Base-by-base conservation (phyloP, 768 basidiomycete species). In the Mycena haematopus region DNA sequence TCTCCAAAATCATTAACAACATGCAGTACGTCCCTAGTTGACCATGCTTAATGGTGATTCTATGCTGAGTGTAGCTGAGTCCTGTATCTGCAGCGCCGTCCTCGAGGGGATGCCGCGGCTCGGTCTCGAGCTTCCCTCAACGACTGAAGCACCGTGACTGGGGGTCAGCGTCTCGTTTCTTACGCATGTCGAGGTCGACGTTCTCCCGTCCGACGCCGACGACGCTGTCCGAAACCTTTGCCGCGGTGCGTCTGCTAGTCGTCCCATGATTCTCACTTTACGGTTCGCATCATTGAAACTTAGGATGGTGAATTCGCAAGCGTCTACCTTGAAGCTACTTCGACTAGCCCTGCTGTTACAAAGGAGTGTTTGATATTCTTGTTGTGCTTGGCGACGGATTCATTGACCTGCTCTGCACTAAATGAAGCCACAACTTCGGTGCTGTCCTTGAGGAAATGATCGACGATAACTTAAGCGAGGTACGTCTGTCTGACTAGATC, bases 81-180 rank as follows among this genome's bases (percentile, higher is more conserved):
- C 42, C n/a, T 15, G 6, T 38, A 14, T 38, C 14, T 51, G 21
- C 46, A 86, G 88, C 31, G 93, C 95, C 49, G 90, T 97, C 71
- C 88, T 99, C 25, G 96, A 98, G 72, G 96, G 95, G 1, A 87
- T 97, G 79, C 88, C 89, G 31, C 85, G 88, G 61, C 89, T 96
- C 72, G 89, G 89, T 68, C 85, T 96, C 56, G 73, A 81, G n/a
- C 84, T 96, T 33, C 77, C 83, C 5, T 88, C 90, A 0, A 76
- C 81, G 59, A 92, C 92, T 73, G 86, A 91, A 69, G 80, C 83
- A 38, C n/a, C n/a, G n/a, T n/a, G n/a, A n/a, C 83, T 87, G 62
- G 80, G 85, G 51, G 78, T 83, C 36, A 79, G 82, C 66, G 82
- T 96, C 76, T 84, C 93, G 72, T 77, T 91, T 10, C 91, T 92